A percentile compares a stretch with the other conserved stretches of the same genome.
phyloP scores from a whole-genome alignment of 2,329 filamentous ascomycete genomes.

The Pestalotiopsis sp. region DNA sequence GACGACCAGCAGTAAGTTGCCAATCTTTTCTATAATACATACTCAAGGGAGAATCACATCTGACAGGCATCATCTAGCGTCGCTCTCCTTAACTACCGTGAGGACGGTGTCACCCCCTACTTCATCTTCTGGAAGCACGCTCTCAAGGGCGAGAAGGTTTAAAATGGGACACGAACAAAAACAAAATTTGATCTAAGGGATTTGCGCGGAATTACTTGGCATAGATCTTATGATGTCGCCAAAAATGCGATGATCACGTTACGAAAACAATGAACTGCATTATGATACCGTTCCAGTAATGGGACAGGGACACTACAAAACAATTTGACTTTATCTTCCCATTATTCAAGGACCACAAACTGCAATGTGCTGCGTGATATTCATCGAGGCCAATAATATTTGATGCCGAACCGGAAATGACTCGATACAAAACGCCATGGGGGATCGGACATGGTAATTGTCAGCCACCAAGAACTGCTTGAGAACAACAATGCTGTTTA shows the following conservation, averaged over 20 bases:
- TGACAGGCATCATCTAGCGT: constrained; percentile 54
- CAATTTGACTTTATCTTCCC: not conserved
- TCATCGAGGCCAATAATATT: too few species aligned
- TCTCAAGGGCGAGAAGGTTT: constrained; percentile 87
- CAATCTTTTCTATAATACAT: not conserved
- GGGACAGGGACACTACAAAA: not conserved
- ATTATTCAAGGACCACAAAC: not conserved
- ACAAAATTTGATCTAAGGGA: not conserved
- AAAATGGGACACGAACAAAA: constrained; percentile 35
- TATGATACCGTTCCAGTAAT: not conserved
- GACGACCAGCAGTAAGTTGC: constrained; percentile 61
- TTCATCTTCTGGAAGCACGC: constrained; percentile 96
- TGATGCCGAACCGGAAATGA: too few species aligned
- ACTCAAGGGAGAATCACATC: not conserved
- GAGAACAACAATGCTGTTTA: not conserved
- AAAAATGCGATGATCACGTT: not conserved
- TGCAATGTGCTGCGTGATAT: not conserved
- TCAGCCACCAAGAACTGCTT: not conserved
- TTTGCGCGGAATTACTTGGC: constrained; percentile 9
- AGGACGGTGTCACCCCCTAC: constrained; percentile 90
- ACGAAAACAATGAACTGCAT: not conserved
- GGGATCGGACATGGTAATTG: not conserved
- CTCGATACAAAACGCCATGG: too few species aligned
- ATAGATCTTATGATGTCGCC: constrained; percentile 13
- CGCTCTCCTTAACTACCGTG: constrained; percentile 94